Evolutionary conservation across 495 filamentous ascomycete species (phyloP).

Genomic region (Sordaria brevicollis): DNA sequence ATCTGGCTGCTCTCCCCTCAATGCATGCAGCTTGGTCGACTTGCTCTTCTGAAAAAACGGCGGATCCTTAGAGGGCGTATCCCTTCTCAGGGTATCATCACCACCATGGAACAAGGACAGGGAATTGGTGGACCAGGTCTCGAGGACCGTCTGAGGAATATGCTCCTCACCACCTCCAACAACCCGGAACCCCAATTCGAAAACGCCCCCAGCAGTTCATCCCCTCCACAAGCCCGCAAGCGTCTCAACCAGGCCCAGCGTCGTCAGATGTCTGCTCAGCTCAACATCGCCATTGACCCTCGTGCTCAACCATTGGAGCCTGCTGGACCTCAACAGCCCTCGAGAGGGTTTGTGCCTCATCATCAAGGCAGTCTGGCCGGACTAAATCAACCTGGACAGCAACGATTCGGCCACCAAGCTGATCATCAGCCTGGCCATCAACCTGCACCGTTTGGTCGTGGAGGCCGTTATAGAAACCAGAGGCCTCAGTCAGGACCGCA

Average conservation of each 20-base stretch:
- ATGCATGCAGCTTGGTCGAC: not conserved
- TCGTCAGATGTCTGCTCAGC: slow-evolving; percentile 41
- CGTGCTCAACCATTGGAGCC: slow-evolving; percentile 17
- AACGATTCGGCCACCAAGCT: not conserved
- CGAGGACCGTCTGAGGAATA: slow-evolving; percentile 30
- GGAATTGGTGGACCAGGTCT: slow-evolving; percentile 13
- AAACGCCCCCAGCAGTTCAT: not conserved
- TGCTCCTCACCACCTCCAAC: slow-evolving; percentile 28
- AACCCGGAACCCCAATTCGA: not conserved
- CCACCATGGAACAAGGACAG: slow-evolving; percentile 16
- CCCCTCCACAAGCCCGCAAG: slow-evolving; percentile 19
- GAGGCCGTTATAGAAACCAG: slow-evolving; percentile 9
- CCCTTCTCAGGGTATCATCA: not conserved
- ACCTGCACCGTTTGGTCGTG: not conserved
- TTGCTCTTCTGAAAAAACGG: not conserved
- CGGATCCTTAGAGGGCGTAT: not conserved
- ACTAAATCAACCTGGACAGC: not conserved
- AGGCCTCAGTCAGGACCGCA: slow-evolving; percentile 11
- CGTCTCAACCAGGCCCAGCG: slow-evolving; percentile 46
- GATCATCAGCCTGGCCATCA: not conserved
- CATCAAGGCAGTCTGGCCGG: not conserved
- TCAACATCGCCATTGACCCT: slow-evolving; percentile 40
- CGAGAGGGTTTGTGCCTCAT: not conserved
- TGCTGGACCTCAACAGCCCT: not conserved
- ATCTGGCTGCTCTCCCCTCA: not conserved